These are phyloP conservation scores for Penicillium daleae DNA, from an alignment of 495 filamentous ascomycete species.

Conservation along the genomic window DNA sequence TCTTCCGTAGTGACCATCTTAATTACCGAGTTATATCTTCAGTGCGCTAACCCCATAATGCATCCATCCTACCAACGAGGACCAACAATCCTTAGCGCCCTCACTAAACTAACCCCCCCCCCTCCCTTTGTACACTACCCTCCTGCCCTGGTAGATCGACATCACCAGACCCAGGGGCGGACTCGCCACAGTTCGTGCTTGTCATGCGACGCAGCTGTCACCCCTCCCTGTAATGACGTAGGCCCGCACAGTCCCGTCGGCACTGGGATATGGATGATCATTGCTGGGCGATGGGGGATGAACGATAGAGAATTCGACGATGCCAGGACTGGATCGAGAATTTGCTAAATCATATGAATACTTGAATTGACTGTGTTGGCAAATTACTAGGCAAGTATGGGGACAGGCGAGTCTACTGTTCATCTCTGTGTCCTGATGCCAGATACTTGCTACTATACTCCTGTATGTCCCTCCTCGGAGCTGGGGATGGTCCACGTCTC, in stretches of 20 bases:
- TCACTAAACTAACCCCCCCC: not conserved
- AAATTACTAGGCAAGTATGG: not conserved
- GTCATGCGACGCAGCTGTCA: conserved; percentile 28
- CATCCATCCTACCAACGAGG: not conserved
- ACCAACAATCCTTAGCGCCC: not conserved
- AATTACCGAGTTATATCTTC: not conserved
- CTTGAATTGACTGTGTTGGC: not conserved
- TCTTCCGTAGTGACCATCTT: not conserved
- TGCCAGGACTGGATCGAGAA: not conserved
- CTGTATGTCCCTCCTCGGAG: not conserved
- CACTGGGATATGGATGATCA: not conserved
- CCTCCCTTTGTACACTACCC: not conserved
- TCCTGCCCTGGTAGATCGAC: conserved; percentile 19
- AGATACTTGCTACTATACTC: not conserved
- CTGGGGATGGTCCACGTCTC: not conserved
- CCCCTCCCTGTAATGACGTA: conserved; percentile 16
- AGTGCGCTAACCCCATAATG: not conserved
- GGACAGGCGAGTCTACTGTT: not conserved
- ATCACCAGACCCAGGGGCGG: conserved; percentile 25
- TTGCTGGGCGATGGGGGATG: not conserved
- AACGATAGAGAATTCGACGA: no score
- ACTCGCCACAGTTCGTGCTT: conserved; percentile 21
- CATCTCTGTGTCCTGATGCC: not conserved
- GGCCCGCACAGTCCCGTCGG: not conserved
- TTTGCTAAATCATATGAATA: not conserved